phyloP scores from a whole-genome alignment of 106 monocot species.

The Gastrodia elata region DNA sequence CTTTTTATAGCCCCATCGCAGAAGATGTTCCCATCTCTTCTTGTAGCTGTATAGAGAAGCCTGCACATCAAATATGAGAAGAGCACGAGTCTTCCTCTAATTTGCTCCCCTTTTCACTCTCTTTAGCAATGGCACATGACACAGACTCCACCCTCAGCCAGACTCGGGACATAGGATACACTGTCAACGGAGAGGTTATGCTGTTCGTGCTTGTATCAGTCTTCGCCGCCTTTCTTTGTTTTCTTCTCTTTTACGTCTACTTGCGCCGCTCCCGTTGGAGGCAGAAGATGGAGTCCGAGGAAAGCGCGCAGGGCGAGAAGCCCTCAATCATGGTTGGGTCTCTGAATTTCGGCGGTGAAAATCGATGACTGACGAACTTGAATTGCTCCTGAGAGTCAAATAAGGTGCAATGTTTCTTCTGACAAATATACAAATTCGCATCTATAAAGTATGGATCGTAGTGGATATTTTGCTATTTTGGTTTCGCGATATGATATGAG shows the following conservation, averaged over 20 bases:
- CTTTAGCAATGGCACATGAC: not conserved
- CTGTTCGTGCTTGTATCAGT: not conserved
- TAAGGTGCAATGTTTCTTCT: no score
- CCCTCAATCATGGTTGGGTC: not conserved
- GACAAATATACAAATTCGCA: no score
- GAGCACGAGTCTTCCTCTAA: not conserved
- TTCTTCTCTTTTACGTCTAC: conserved; percentile 7
- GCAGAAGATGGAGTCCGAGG: not conserved
- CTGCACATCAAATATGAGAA: not conserved
- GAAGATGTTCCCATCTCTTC: not conserved
- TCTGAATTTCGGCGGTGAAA: not conserved
- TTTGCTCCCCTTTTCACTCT: not conserved
- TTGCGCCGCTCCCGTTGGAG: not conserved
- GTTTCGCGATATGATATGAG: no score
- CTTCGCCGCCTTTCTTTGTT: not conserved
- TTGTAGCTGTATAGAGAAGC: not conserved
- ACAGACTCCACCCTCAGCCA: not conserved
- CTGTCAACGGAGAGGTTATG: conserved; percentile 4
- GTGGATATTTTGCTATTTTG: no score
- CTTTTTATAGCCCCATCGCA: not conserved
- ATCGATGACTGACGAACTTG: not conserved
- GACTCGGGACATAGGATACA: conserved; percentile 2
- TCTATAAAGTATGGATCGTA: no score
- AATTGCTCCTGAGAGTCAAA: no score
- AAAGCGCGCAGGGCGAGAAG: not conserved